These are phyloP conservation scores for Pyrenula massariospora DNA, from an alignment of 495 filamentous ascomycete genomes.

Conservation along the genomic window DNA sequence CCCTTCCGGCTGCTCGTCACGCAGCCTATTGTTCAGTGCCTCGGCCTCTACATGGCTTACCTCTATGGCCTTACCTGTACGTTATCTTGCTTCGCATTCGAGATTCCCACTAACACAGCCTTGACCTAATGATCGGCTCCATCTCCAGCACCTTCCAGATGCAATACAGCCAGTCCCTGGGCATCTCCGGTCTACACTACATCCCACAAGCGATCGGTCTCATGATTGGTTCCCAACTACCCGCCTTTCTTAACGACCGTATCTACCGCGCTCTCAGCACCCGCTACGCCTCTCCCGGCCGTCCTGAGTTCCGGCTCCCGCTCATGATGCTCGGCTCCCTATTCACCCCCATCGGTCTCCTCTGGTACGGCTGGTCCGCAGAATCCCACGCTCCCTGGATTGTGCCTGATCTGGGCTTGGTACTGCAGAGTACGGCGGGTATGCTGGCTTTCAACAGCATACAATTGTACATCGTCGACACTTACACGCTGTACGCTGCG, in stretches of 20 bases:
- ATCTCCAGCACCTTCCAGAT: conserved; percentile 39
- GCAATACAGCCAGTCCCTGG: conserved; percentile 47
- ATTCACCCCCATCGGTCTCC: conserved; percentile 50
- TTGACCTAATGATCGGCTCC: conserved; percentile 60
- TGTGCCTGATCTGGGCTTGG: conserved; percentile 56
- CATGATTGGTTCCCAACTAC: conserved; percentile 51
- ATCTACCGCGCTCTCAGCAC: conserved; percentile 53
- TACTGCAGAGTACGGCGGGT: conserved; percentile 43
- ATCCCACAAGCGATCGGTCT: conserved; percentile 61
- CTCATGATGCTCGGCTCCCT: conserved; percentile 47
- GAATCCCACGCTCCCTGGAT: conserved; percentile 57
- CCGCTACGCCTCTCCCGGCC: conserved; percentile 41
- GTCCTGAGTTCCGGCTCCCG: conserved; percentile 59
- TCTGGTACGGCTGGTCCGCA: conserved; percentile 64
- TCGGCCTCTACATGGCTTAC: conserved; percentile 55
- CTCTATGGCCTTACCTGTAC: conserved; percentile 64
- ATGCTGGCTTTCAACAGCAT: conserved; percentile 60
- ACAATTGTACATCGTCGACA: conserved; percentile 64
- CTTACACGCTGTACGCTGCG: conserved; percentile 63
- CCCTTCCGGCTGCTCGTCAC: conserved; percentile 48
- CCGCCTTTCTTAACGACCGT: conserved; percentile 49
- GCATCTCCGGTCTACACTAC: conserved; percentile 57
- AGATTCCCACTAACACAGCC: too few relatives aligned
- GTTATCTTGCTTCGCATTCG: too few relatives aligned
- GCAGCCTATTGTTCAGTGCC: conserved; percentile 46